phyloP scores from a whole-genome alignment of 164 flowering plant genomes.

The Macadamia tetraphylla region DNA sequence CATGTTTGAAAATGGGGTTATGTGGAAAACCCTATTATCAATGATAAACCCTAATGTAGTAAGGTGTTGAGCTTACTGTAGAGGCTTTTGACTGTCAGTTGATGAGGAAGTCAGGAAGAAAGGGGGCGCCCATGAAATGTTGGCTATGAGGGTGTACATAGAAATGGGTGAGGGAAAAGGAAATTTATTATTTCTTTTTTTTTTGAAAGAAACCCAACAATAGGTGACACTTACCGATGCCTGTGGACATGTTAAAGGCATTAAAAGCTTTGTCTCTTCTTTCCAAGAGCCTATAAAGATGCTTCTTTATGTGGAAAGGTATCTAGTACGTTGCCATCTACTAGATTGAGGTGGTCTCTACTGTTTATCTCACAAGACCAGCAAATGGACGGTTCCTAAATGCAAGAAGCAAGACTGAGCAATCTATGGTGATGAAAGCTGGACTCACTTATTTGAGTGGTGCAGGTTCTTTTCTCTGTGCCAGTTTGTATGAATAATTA shows the following conservation, averaged over 20 bases:
- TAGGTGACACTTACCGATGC: neutral
- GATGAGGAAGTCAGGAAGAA: neutral
- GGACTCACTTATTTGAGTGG: too few relatives aligned
- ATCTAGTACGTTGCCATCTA: neutral
- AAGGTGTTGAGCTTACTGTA: neutral
- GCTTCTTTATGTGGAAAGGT: neutral
- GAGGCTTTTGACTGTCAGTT: slow-evolving; percentile 1
- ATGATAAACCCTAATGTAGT: too few relatives aligned
- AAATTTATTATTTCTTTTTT: too few relatives aligned
- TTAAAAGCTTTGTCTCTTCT: neutral
- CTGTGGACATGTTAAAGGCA: neutral
- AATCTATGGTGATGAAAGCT: too few relatives aligned
- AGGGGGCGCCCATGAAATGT: neutral
- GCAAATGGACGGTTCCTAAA: too few relatives aligned
- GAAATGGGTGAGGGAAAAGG: neutral
- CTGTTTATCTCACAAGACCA: too few relatives aligned
- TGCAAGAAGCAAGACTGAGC: too few relatives aligned
- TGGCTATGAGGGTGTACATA: neutral
- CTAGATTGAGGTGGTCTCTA: neutral
- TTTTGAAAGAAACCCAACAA: neutral
- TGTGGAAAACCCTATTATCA: neutral
- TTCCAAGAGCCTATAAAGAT: neutral
- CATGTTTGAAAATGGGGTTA: neutral
- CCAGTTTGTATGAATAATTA: too few relatives aligned
- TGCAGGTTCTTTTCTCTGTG: too few relatives aligned